Evolutionary conservation across 352 stramenopile genomes (phyloP).

Genomic region (Halophytophthora polymorphica): DNA sequence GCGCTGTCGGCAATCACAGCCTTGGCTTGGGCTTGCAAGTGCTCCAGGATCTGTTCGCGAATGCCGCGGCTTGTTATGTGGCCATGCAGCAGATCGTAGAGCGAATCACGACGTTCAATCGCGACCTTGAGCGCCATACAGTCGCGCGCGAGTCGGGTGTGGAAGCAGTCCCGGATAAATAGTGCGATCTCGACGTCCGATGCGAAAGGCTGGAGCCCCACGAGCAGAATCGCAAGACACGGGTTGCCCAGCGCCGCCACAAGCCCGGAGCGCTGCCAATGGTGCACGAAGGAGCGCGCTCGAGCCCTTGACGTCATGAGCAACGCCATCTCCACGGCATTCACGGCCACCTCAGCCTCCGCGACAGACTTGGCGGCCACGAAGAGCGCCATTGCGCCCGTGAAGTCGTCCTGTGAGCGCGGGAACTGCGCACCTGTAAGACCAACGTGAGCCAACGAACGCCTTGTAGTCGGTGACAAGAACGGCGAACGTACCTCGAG

Average conservation of each 20-base stretch:
- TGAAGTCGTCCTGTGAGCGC: neutral
- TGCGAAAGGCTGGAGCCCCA: conserved; percentile 3
- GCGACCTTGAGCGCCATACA: conserved; percentile 17
- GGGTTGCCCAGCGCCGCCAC: neutral
- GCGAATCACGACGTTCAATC: conserved; percentile 13
- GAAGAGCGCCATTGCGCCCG: conserved; percentile 35
- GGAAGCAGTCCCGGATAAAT: conserved; percentile 16
- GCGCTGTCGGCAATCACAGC: neutral
- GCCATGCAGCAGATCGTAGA: conserved; percentile 14
- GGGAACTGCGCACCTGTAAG: no score
- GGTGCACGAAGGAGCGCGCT: conserved; percentile 28
- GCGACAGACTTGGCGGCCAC: conserved; percentile 10
- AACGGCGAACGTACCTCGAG: no score
- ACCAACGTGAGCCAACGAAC: no score
- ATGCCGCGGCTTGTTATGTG: conserved; percentile 2
- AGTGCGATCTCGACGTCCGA: conserved; percentile 4
- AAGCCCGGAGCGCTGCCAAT: conserved; percentile 18
- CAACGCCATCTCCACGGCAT: conserved; percentile 44
- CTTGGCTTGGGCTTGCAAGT: conserved; percentile 13
- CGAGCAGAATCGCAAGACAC: neutral
- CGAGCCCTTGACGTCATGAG: conserved; percentile 34
- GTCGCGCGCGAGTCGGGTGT: neutral
- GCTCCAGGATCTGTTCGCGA: conserved; percentile 11
- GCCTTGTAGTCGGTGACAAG: no score
- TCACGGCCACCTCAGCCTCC: conserved; percentile 47